Evolutionary conservation across 805 yeast species (phyloP), one percentile per base, ranked within the genome.

Genomic region (Candida rishiriensis): DNA sequence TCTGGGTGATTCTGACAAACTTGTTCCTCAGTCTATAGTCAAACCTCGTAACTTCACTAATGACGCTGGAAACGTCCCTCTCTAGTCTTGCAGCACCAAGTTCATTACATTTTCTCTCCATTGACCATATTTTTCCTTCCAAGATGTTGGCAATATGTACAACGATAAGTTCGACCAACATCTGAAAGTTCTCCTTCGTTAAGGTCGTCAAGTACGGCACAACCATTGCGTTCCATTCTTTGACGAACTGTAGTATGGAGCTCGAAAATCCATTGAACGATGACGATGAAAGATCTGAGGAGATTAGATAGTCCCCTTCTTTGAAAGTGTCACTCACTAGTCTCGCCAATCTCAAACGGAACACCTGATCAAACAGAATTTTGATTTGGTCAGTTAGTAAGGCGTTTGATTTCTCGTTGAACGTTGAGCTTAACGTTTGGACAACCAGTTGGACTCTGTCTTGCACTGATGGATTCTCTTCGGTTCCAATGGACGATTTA

Each of bases 61-160:
- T 85, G 30, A 91, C 73, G 26, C 78, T 71, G 38, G 89, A 79
- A 17, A 89, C 66, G 58, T 90, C 96, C 47, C 86, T 79, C 51
- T 93, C 98, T 40, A 93, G 68, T 51, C 82, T 85, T 15, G 88
- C 73, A 0, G 95, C 81, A 1, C 97, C 98, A 34, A 86, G 65
- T 53, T 86, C 95, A 57, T 87, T 89, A 47, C 88, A 78, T 51
- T 78, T 79, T 41, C 78, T 76, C 39, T 83, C 77, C 38, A 86
- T 69, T 3, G 71, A 52, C 80, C 91, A 78, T 28, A 91, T 68
- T 53, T 81, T 81, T 49, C 76, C 73, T 56, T 88, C 96, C 3
- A 88, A 55, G 14, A 75, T 53, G 16, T 67, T 67, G 2, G 88
- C 79, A 21, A 87, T 56, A 36, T 75, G 68, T 3, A 73, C 64